Percentiles rank a stretch among this genome's conserved stretches.
phyloP scores from a whole-genome alignment of 345 rosid genomes.

The Rhodamnia rubescens region DNA sequence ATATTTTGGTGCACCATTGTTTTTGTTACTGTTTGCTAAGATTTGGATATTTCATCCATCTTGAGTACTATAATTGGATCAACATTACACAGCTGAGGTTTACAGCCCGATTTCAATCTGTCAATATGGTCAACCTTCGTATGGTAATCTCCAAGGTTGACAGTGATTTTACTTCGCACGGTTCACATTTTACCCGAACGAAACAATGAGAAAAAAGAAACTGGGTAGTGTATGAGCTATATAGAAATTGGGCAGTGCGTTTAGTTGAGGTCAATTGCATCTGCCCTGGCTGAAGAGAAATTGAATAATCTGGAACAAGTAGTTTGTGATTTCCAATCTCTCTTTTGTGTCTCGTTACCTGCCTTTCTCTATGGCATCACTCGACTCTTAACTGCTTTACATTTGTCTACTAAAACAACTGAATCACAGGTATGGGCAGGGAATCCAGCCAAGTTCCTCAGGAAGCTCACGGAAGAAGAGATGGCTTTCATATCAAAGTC shows the following conservation, averaged over 20 bases:
- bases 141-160: neutral
- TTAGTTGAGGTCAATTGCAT: neutral
- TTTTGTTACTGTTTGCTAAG: neutral
- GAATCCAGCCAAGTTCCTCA: conserved; percentile 88
- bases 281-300: neutral
- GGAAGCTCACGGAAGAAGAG: conserved; percentile 75
- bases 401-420: conserved; percentile 16
- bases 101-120: neutral
- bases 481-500: conserved; percentile 62
- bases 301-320: neutral
- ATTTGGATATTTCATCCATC: neutral
- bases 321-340: neutral
- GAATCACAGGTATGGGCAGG: conserved; percentile 84
- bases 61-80: neutral
- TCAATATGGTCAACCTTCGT: neutral
- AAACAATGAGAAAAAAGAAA: neutral
- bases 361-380: neutral
- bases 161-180: neutral
- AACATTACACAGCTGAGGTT: neutral
- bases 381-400: conserved; percentile 20
- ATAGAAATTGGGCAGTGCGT: neutral
- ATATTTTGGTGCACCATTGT: neutral
- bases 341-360: neutral
- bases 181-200: neutral
- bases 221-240: neutral